Evolutionary conservation across 495 filamentous ascomycete species (phyloP).

Genomic region (Filosporella fistucella): DNA sequence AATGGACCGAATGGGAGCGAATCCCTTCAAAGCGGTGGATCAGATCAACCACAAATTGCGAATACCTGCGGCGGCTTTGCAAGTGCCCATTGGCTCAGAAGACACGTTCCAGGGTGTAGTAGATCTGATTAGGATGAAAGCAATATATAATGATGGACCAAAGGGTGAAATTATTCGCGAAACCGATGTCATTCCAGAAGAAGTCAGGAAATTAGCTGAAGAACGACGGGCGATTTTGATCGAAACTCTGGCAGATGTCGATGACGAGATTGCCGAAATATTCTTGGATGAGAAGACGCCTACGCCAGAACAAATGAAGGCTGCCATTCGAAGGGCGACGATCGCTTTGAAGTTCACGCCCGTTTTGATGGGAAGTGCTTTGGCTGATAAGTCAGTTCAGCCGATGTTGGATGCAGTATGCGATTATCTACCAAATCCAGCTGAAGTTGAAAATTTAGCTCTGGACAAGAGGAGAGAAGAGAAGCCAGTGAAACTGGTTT

Average conservation of each 20-base stretch:
- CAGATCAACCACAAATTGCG: slow-evolving; percentile 95
- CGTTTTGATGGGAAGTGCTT: slow-evolving; percentile 91
- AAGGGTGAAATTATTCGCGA: slow-evolving; percentile 67
- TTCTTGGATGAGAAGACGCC: slow-evolving; percentile 86
- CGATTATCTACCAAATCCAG: slow-evolving; percentile 92
- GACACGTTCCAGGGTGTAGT: slow-evolving; percentile 93
- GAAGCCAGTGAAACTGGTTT: slow-evolving; percentile 74
- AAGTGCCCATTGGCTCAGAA: slow-evolving; percentile 92
- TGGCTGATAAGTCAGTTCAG: slow-evolving; percentile 93
- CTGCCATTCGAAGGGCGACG: slow-evolving; percentile 85
- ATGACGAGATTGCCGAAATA: slow-evolving; percentile 96
- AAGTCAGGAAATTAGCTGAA: slow-evolving; percentile 65
- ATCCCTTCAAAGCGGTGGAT: slow-evolving; percentile 95
- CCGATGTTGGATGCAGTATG: slow-evolving; percentile 96
- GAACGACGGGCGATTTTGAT: slow-evolving; percentile 82
- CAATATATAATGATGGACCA: slow-evolving; percentile 83
- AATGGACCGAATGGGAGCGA: slow-evolving; percentile 99
- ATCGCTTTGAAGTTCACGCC: slow-evolving; percentile 88
- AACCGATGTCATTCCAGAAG: slow-evolving; percentile 74
- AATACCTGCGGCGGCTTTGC: slow-evolving; percentile 86
- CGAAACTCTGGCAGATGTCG: slow-evolving; percentile 94
- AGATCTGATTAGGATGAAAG: slow-evolving; percentile 87
- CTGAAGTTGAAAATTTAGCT: slow-evolving; percentile 85
- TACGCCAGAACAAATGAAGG: slow-evolving; percentile 74
- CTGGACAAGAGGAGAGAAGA: slow-evolving; percentile 79